phyloP scores from a whole-genome alignment of 1,139 yeast genomes.

The Yamadazyma sp. region DNA sequence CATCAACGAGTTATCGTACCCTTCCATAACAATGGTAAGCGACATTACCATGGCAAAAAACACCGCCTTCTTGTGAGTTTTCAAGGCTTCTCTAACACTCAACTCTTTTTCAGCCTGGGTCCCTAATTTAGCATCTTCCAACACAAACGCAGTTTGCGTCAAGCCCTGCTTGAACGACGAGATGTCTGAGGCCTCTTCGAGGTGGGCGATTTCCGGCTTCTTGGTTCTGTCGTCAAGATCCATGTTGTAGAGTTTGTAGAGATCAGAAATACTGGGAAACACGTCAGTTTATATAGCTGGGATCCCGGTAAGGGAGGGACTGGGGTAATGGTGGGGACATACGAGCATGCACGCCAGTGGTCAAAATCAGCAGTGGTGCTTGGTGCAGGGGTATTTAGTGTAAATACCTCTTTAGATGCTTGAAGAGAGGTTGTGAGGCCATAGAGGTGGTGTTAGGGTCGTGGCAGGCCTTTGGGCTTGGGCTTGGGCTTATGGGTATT shows the following conservation, averaged over 20 bases:
- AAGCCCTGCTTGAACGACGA: conserved; percentile 17
- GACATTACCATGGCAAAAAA: conserved; percentile 25
- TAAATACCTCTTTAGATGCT: no score
- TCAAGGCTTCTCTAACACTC: conserved; percentile 18
- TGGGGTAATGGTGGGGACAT: conserved; percentile 3
- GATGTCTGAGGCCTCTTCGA: conserved; percentile 17
- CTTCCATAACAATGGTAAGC: conserved; percentile 28
- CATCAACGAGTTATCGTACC: conserved; percentile 25
- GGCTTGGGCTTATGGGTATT: neutral
- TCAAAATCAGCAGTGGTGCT: no score
- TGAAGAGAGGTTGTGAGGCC: no score
- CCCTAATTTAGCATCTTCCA: conserved; percentile 21
- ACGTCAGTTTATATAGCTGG: no score
- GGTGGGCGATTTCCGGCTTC: conserved; percentile 15
- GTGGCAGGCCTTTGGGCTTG: no score
- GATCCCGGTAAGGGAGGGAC: conserved; percentile 2
- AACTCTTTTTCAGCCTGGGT: conserved; percentile 22
- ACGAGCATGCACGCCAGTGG: neutral
- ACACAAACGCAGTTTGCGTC: conserved; percentile 14
- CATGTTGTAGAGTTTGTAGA: neutral
- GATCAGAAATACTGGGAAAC: no score
- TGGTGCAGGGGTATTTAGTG: no score
- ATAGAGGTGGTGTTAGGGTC: neutral
- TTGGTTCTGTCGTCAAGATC: conserved; percentile 5
- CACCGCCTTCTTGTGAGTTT: conserved; percentile 21